These are phyloP conservation scores for Phytopythium ostracodes DNA, from an alignment of 352 stramenopile genomes.

Conservation along the genomic window DNA sequence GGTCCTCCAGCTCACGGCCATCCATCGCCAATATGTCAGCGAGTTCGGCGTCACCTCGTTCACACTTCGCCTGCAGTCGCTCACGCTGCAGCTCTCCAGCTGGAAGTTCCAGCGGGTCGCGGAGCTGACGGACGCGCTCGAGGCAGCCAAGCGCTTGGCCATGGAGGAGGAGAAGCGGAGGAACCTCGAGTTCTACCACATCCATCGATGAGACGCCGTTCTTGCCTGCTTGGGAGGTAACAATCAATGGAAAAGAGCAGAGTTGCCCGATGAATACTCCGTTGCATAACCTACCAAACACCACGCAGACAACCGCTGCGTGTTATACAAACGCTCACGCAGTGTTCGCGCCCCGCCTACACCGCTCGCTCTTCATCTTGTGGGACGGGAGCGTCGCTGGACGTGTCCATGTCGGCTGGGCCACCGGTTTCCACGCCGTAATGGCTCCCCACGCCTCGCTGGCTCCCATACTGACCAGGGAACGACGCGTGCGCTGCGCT, in stretches of 20 bases:
- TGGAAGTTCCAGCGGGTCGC: constrained; percentile 40
- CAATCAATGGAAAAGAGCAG: background rate
- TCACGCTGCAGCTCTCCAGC: constrained; percentile 19
- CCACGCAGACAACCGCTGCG: background rate
- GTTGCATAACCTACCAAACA: too few species aligned
- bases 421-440: constrained; percentile 12
- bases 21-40: constrained; percentile 31
- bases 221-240: background rate
- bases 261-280: background rate
- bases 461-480: constrained; percentile 13
- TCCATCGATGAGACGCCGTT: constrained; percentile 12
- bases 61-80: constrained; percentile 22
- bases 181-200: constrained; percentile 73
- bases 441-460: constrained; percentile 14
- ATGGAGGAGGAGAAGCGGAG: constrained; percentile 49
- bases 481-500: background rate
- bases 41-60: constrained; percentile 42
- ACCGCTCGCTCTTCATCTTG: constrained; percentile 1
- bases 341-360: background rate
- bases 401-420: constrained; percentile 12
- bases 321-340: constrained; percentile 3
- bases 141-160: constrained; percentile 16
- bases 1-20: constrained; percentile 31
- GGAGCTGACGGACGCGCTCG: constrained; percentile 22
- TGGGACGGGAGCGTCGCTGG: background rate